Evolutionary conservation across 208 protist species (phyloP), one percentile per base, ranked within the genome.

Genomic region (Leishmania turanica): DNA sequence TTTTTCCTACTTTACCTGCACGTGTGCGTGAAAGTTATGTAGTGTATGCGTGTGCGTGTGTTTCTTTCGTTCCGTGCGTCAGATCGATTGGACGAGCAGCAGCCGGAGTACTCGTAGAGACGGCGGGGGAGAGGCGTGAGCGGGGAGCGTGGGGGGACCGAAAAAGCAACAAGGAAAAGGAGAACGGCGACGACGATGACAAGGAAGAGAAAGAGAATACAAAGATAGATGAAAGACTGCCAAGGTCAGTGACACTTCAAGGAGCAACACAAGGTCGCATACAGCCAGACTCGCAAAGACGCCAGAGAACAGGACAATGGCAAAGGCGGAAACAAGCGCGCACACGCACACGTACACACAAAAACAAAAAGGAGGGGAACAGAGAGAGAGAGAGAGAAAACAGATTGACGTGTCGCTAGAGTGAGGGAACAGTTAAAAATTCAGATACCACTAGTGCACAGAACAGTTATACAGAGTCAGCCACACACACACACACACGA

Each of bases 11-110:
- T 62, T 62, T 31, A 15, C 27, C 21, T 62, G 56, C 27, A 24
- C 7, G 56, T 62, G 56, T 62, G 53, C 19, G 53, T 79, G 11
- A 66, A 42, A n/a, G 79, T 69, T 79, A 45, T 45, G 4, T 45
- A 45, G 56, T 62, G 56, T 62, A 15, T 4, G 53, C 71, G 9
- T 49, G 45, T 49, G 45, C 9, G 45, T 45, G 42, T 45, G 0
- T 49, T 49, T 49, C 17, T 54, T 54, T 54, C 13, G 40, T 37
- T 66, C 62, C 31, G 62, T 68, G 13, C 5, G 62, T 40, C 27
- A 64, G 73, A 65, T 42, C 7, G 27, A 40, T n/a, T 6, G 19
- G 13, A 65, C 37, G 71, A 40, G 60, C 11, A 13, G 76, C 7
- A 37, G 40, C 24, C 24, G n/a, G 37, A 53, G 49, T 47, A 80